phyloP scores from a whole-genome alignment of 2,329 filamentous ascomycete genomes.

The Ilyonectria mors-panacis region DNA sequence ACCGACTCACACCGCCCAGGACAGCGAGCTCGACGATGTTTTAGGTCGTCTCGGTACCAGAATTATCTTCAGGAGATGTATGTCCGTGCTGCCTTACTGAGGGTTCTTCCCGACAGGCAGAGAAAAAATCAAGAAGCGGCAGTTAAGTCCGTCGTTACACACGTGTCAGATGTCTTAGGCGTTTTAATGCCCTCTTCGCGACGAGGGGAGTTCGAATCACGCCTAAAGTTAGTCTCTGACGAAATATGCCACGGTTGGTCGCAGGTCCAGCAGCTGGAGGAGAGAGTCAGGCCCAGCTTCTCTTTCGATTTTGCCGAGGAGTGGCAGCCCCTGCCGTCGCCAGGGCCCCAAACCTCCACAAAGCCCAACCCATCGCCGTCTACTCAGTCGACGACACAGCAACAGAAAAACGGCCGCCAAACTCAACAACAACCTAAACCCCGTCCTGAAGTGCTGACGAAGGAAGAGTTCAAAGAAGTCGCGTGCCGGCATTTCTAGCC shows the following conservation, averaged over 20 bases:
- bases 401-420: neutral
- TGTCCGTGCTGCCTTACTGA: neutral
- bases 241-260: slow-evolving; percentile 1
- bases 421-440: neutral
- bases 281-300: neutral
- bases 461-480: neutral
- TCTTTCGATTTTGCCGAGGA: slow-evolving; percentile 2
- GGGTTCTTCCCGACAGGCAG: neutral
- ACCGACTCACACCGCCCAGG: neutral
- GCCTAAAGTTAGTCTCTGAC: neutral
- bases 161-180: neutral
- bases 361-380: neutral
- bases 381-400: neutral
- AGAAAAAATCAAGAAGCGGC: neutral
- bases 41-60: neutral
- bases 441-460: neutral
- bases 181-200: neutral
- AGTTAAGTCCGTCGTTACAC: neutral
- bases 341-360: neutral
- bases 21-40: neutral
- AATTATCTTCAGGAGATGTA: neutral
- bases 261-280: neutral
- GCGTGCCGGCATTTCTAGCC: slow-evolving; percentile 3
- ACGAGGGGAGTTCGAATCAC: neutral
- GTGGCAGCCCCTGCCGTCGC: neutral